Evolutionary conservation across 2,329 filamentous ascomycete species (phyloP).

Genomic region (Epichloe elymi): DNA sequence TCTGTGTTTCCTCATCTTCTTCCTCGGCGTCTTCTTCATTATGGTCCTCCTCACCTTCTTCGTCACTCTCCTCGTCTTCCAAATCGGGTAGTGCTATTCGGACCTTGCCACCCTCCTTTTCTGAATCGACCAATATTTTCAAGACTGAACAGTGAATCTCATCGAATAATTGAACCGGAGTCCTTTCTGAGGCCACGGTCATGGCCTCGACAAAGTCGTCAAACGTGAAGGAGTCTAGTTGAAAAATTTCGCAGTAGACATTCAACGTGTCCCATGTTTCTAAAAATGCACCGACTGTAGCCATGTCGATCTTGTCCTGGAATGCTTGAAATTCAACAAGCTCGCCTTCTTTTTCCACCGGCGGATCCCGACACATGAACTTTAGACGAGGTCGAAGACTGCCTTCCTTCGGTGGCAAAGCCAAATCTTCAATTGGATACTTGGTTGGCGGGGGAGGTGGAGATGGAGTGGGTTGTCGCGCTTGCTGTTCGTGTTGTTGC

Average conservation of each 20-base stretch:
- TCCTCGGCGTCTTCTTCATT: slow-evolving; percentile 40
- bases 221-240: slow-evolving; percentile 92
- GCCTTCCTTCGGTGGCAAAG: slow-evolving; percentile 57
- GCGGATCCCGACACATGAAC: slow-evolving; percentile 58
- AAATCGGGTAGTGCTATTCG: slow-evolving; percentile 67
- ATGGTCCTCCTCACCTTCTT: slow-evolving; percentile 47
- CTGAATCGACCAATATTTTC: slow-evolving; percentile 69
- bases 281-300: slow-evolving; percentile 71
- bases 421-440: slow-evolving; percentile 90
- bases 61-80: slow-evolving; percentile 57
- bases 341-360: slow-evolving; percentile 30
- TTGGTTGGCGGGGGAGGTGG: slow-evolving; percentile 67
- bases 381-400: slow-evolving; percentile 60
- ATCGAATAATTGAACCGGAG: slow-evolving; percentile 71
- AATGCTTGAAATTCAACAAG: slow-evolving; percentile 5
- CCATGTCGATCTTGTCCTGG: slow-evolving; percentile 53
- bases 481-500: background rate
- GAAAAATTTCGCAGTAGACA: slow-evolving; percentile 92
- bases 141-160: slow-evolving; percentile 87
- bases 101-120: slow-evolving; percentile 64
- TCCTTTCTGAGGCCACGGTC: slow-evolving; percentile 58
- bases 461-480: slow-evolving; percentile 26
- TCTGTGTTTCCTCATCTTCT: slow-evolving; percentile 38
- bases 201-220: slow-evolving; percentile 91
- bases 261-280: slow-evolving; percentile 96